Evolutionary conservation across 495 filamentous ascomycete species (phyloP).

Genomic region (Penicillium coprophilum): DNA sequence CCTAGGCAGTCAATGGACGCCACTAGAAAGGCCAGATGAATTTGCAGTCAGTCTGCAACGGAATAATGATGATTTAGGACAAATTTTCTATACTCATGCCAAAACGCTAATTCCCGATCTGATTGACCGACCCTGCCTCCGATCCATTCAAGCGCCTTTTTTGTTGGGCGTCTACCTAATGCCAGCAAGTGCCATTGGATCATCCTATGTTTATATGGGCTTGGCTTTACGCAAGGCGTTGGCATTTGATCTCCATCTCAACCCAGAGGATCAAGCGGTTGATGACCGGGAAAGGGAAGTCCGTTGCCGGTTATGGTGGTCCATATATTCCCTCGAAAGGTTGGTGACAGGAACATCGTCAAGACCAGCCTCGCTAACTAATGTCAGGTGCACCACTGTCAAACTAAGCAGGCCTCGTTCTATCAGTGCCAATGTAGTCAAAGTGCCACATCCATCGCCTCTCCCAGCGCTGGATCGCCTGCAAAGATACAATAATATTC

Average conservation of each 20-base stretch:
- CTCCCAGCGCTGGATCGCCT: conserved; percentile 15
- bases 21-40: conserved; percentile 18
- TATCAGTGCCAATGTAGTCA: conserved; percentile 18
- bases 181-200: conserved; percentile 25
- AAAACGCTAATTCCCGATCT: conserved; percentile 25
- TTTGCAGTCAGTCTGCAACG: background rate
- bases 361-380: background rate
- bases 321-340: conserved; percentile 32
- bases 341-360: background rate
- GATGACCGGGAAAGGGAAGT: conserved; percentile 18
- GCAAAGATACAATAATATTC: conserved; percentile 22
- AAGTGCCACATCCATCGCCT: conserved; percentile 15
- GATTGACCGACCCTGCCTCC: conserved; percentile 19
- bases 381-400: conserved; percentile 19
- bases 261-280: conserved; percentile 14
- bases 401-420: conserved; percentile 28
- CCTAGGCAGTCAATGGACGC: conserved; percentile 28
- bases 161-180: conserved; percentile 28
- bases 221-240: conserved; percentile 44
- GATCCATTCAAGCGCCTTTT: conserved; percentile 25
- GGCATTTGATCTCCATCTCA: conserved; percentile 40
- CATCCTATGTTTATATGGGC: conserved; percentile 34
- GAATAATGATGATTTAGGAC: conserved; percentile 16
- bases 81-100: conserved; percentile 17
- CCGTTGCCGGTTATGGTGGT: conserved; percentile 27